A percentile compares a stretch with the other conserved stretches of the same genome.
phyloP scores from a whole-genome alignment of 257 asterid species.

The Nicotiana obtusifolia region DNA sequence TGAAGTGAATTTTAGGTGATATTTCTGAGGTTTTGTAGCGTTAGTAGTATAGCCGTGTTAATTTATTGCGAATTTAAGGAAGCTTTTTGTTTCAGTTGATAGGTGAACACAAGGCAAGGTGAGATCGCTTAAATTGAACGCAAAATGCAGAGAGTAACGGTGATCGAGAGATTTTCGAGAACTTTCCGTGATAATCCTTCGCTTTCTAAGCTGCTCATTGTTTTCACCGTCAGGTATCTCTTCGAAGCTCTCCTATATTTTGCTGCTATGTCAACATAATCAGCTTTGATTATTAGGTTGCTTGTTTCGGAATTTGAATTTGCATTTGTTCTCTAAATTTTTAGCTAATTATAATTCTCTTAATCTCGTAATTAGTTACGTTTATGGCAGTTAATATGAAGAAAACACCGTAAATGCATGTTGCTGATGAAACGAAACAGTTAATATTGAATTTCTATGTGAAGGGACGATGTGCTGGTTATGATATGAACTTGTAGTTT shows the following conservation, averaged over 20 bases:
- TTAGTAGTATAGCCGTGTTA: not conserved
- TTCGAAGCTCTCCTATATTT: not conserved
- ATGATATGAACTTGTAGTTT: not conserved
- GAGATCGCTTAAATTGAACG: not conserved
- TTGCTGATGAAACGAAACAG: not conserved
- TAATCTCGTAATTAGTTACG: not conserved
- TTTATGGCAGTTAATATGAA: not conserved
- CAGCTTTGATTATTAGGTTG: not conserved
- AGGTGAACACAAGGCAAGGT: slow-evolving; percentile 24
- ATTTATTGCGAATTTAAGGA: not conserved
- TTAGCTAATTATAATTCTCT: not conserved
- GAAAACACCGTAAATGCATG: not conserved
- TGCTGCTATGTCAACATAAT: not conserved
- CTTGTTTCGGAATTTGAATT: not conserved
- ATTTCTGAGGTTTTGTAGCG: not conserved
- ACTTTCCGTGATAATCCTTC: slow-evolving; percentile 54
- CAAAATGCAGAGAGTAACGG: slow-evolving; percentile 39
- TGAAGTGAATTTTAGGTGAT: not conserved
- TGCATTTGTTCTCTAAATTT: not conserved
- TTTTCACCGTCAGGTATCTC: slow-evolving; percentile 55
- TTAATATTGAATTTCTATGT: not conserved
- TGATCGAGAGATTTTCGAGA: slow-evolving; percentile 48
- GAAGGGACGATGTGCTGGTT: not conserved
- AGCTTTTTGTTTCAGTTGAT: not conserved
- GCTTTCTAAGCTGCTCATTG: slow-evolving; percentile 47